Evolutionary conservation across 1,139 yeast species (phyloP).

Genomic region (Saccharomyces hybrid): DNA sequence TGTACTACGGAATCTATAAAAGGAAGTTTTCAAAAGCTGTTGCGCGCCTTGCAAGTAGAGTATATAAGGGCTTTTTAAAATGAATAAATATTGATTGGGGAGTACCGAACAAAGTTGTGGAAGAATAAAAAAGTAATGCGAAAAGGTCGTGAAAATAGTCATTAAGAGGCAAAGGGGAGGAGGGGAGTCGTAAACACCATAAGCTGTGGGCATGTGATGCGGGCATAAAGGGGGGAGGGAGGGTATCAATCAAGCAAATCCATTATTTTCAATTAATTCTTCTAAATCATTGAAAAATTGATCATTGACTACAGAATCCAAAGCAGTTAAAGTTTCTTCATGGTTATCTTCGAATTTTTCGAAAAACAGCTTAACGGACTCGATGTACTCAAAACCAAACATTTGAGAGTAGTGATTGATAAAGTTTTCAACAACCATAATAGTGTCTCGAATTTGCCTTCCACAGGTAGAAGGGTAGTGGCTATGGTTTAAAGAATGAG

Average conservation of each 20-base stretch:
- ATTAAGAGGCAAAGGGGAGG: background rate
- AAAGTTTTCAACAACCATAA: slow-evolving; percentile 15
- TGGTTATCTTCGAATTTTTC: slow-evolving; percentile 5
- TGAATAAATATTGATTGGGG: background rate
- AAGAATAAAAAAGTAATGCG: background rate
- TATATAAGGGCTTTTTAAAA: background rate
- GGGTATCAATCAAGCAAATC: background rate
- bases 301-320: slow-evolving; percentile 8
- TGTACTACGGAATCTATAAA: too few relatives aligned
- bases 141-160: background rate
- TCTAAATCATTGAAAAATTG: slow-evolving; percentile 10
- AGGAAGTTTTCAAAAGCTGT: too few relatives aligned
- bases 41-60: background rate
- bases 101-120: background rate
- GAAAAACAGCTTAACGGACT: slow-evolving; percentile 19
- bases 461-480: slow-evolving; percentile 6
- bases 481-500: background rate
- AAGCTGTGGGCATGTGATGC: background rate
- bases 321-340: slow-evolving; percentile 6
- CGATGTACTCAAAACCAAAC: slow-evolving; percentile 22
- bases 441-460: slow-evolving; percentile 9
- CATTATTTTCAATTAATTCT: slow-evolving; percentile 6
- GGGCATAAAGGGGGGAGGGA: background rate
- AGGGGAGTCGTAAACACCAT: background rate
- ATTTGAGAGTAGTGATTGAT: slow-evolving; percentile 18